Conservation (phyloP, 139 green algal species). For the Chlamydomonas asymmetrica region DNA sequence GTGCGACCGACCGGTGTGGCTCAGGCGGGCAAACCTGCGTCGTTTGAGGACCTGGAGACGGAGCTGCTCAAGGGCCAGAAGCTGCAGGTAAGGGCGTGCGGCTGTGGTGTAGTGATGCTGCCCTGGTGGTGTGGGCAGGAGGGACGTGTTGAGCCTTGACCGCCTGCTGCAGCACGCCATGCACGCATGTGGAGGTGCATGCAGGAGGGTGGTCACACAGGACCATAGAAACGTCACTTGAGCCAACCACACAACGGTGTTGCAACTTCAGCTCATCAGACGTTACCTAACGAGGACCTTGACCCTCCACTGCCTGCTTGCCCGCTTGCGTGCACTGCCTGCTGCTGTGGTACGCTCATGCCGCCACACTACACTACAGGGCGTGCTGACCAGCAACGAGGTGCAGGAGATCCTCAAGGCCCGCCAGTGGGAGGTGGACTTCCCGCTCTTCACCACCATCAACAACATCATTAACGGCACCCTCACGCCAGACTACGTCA, state of each 20-base stretch:
- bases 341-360: background rate
- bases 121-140: background rate
- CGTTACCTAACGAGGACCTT: background rate
- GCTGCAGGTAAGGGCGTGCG: conserved; percentile 64
- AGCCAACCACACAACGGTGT: too few relatives aligned
- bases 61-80: conserved; percentile 78
- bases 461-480: conserved; percentile 63
- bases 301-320: background rate
- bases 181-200: background rate
- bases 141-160: background rate
- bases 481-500: conserved; percentile 39
- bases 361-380: conserved; percentile 65
- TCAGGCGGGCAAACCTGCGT: conserved; percentile 27
- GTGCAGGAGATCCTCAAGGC: conserved; percentile 68
- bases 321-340: background rate
- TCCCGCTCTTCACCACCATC: conserved; percentile 76
- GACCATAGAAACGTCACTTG: too few relatives aligned
- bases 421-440: conserved; percentile 57
- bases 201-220: background rate
- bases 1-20: background rate
- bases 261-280: background rate
- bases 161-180: background rate
- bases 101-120: conserved; percentile 23
- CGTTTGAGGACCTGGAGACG: conserved; percentile 62
- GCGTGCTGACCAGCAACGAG: conserved; percentile 74